Conservation (phyloP, 495 filamentous ascomycete species). For the Podospora bellae-mahoneyi region DNA sequence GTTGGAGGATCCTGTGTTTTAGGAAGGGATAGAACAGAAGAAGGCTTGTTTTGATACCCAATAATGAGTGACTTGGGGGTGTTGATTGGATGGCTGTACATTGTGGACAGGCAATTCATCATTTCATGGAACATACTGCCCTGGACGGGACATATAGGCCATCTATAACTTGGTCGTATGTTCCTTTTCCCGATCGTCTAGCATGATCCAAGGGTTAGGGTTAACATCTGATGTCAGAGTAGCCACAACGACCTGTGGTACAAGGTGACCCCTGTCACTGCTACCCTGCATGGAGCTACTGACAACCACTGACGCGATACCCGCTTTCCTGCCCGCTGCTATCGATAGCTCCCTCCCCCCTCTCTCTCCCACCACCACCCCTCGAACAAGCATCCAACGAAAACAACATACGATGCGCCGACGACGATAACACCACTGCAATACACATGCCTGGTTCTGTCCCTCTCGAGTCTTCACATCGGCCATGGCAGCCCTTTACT, state of each 20-base stretch:
- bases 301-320: background rate
- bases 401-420: conserved; percentile 42
- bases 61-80: background rate
- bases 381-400: conserved; percentile 25
- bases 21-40: background rate
- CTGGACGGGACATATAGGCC: too few species aligned
- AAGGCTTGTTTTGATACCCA: background rate
- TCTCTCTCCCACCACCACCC: conserved; percentile 4
- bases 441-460: conserved; percentile 21
- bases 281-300: background rate
- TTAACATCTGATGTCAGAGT: background rate
- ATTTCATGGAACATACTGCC: too few species aligned
- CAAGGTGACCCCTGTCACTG: background rate
- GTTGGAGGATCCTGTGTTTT: conserved; percentile 61
- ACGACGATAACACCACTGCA: conserved; percentile 13
- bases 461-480: conserved; percentile 26
- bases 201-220: background rate
- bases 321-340: conserved; percentile 2
- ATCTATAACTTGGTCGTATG: too few species aligned
- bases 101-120: too few species aligned
- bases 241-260: background rate
- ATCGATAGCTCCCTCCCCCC: conserved; percentile 9
- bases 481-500: conserved; percentile 75
- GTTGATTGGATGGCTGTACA: too few species aligned
- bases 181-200: too few species aligned